phyloP scores from a whole-genome alignment of 2,329 filamentous ascomycete genomes.

The Ascochyta clinopodiicola region DNA sequence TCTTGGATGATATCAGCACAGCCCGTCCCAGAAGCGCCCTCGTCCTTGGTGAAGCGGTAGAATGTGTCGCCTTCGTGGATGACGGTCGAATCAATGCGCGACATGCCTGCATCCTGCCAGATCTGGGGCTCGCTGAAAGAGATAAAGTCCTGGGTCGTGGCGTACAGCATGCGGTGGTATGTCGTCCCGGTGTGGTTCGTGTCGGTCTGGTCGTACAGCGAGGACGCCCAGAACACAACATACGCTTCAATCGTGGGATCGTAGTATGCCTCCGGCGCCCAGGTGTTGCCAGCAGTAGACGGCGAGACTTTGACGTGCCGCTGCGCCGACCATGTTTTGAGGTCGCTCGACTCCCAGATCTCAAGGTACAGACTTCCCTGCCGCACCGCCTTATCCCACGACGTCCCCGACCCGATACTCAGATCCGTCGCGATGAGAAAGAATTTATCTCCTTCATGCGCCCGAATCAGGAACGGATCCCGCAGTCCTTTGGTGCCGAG shows the following conservation, averaged over 20 bases:
- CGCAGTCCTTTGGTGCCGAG: conserved; percentile 59
- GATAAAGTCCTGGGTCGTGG: conserved; percentile 58
- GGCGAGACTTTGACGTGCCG: conserved; percentile 60
- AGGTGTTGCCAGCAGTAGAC: conserved; percentile 59
- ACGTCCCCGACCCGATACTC: conserved; percentile 62
- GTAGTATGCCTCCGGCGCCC: conserved; percentile 62
- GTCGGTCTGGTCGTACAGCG: conserved; percentile 54
- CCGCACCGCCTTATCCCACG: conserved; percentile 57
- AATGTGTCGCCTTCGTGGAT: conserved; percentile 52
- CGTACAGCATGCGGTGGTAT: conserved; percentile 62
- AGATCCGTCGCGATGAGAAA: conserved; percentile 61
- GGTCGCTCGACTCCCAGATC: conserved; percentile 61
- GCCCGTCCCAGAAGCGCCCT: conserved; percentile 57
- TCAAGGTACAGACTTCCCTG: conserved; percentile 60
- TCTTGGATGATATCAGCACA: conserved; percentile 64
- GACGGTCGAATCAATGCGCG: conserved; percentile 62
- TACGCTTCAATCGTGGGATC: conserved; percentile 54
- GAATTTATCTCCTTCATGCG: conserved; percentile 59
- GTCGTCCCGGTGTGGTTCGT: conserved; percentile 51
- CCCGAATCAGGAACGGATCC: conserved; percentile 62
- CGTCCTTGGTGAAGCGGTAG: conserved; percentile 64
- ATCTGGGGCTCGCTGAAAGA: conserved; percentile 57
- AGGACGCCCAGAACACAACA: conserved; percentile 56
- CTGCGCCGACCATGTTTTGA: conserved; percentile 60
- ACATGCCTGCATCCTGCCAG: conserved; percentile 61